These are phyloP conservation scores for Psilocybe azurescens DNA, from an alignment of 768 basidiomycete genomes.

Conservation along the genomic window DNA sequence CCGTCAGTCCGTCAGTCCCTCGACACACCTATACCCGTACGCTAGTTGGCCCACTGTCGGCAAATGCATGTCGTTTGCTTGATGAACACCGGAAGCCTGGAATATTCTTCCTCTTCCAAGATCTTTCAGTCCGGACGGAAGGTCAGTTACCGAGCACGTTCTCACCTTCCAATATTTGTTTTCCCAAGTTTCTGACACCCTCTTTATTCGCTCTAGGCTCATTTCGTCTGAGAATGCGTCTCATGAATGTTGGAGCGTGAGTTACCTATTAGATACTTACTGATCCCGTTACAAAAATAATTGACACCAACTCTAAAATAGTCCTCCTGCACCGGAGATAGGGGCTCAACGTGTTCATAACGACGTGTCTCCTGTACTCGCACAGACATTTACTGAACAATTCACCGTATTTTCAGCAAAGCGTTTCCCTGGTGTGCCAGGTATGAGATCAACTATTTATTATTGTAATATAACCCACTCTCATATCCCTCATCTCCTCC, in stretches of 20 bases:
- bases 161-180: constrained; percentile 1
- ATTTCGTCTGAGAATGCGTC: constrained; percentile 84
- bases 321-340: constrained; percentile 74
- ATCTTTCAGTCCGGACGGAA: constrained; percentile 92
- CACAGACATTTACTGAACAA: constrained; percentile 81
- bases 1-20: constrained; percentile 52
- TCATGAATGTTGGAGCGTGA: constrained; percentile 93
- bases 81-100: constrained; percentile 88
- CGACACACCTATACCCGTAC: constrained; percentile 83
- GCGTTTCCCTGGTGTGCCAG: constrained; percentile 93
- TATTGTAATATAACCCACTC: constrained; percentile 19
- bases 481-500: constrained; percentile 11
- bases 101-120: constrained; percentile 95
- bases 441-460: constrained; percentile 42
- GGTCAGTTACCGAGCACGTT: constrained; percentile 45
- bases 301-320: constrained; percentile 32
- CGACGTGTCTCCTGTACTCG: constrained; percentile 75
- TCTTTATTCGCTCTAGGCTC: constrained; percentile 53
- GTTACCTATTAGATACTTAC: constrained; percentile 37
- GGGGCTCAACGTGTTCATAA: constrained; percentile 71
- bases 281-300: constrained; percentile 13
- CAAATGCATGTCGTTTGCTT: constrained; percentile 82
- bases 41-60: constrained; percentile 86
- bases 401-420: constrained; percentile 93
- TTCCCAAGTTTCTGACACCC: constrained; percentile 6